These are phyloP conservation scores for Oenanthe javanica DNA, from an alignment of 140 eudicot genomes.

Conservation along the genomic window DNA sequence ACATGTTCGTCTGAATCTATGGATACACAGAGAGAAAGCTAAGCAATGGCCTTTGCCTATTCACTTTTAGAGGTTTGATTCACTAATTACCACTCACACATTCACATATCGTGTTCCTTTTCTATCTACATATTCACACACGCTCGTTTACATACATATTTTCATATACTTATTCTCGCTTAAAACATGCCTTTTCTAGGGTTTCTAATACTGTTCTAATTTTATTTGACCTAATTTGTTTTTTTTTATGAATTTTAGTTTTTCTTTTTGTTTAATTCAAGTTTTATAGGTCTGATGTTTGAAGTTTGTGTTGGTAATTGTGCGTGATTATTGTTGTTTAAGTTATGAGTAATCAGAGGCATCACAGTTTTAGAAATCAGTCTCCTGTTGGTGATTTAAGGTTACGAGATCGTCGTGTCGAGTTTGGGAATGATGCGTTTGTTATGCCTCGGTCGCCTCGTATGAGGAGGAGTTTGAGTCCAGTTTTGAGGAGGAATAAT, in stretches of 20 bases:
- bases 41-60: too few relatives aligned
- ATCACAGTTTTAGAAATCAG: conserved; percentile 17
- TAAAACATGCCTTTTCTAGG: not conserved
- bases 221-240: not conserved
- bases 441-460: conserved; percentile 26
- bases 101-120: too few relatives aligned
- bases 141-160: too few relatives aligned
- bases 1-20: too few relatives aligned
- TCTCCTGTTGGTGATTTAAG: conserved; percentile 17
- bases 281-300: not conserved
- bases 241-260: not conserved
- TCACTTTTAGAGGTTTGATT: too few relatives aligned
- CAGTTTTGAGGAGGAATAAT: conserved; percentile 21
- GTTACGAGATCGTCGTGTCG: conserved; percentile 17
- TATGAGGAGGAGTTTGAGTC: conserved; percentile 28
- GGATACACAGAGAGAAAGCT: too few relatives aligned
- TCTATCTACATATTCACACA: too few relatives aligned
- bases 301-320: not conserved
- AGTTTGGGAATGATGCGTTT: conserved; percentile 19
- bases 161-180: too few relatives aligned
- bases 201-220: not conserved
- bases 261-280: not conserved
- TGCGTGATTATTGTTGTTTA: not conserved
- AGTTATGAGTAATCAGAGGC: conserved; percentile 42
- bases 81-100: too few relatives aligned